These are phyloP conservation scores for Maudiozyma serrabonitensis DNA, from an alignment of 805 yeast species.

Conservation along the genomic window DNA sequence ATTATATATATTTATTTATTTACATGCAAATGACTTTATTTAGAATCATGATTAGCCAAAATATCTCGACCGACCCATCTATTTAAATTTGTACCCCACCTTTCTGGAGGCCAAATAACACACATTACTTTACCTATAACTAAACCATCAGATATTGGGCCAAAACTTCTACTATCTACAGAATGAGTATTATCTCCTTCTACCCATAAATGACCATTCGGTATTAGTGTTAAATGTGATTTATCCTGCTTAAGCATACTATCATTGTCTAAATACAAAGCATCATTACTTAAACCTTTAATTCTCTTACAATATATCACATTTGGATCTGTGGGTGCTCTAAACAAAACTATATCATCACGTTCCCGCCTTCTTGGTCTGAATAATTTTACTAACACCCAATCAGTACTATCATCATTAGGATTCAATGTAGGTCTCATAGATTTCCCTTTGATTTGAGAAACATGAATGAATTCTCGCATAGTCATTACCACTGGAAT, in stretches of 20 bases:
- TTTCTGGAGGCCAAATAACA: constrained; percentile 60
- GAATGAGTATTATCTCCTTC: constrained; percentile 89
- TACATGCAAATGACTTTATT: not conserved
- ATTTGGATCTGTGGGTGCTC: constrained; percentile 76
- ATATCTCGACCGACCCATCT: constrained; percentile 18
- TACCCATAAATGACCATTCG: constrained; percentile 82
- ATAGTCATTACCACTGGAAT: constrained; percentile 66
- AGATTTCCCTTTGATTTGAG: constrained; percentile 67
- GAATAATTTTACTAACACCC: constrained; percentile 41
- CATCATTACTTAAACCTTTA: constrained; percentile 66
- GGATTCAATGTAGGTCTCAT: constrained; percentile 90
- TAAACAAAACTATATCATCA: constrained; percentile 67
- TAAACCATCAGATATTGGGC: constrained; percentile 76
- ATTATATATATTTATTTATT: no score
- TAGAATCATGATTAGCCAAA: constrained; percentile 2
- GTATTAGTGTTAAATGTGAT: constrained; percentile 40
- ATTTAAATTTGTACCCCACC: constrained; percentile 36
- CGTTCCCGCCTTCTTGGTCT: constrained; percentile 16
- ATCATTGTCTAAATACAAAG: constrained; percentile 5
- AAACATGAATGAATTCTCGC: constrained; percentile 62
- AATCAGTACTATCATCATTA: constrained; percentile 40
- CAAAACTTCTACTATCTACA: constrained; percentile 78
- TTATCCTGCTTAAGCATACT: not conserved
- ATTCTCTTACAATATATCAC: constrained; percentile 71
- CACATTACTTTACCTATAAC: constrained; percentile 65